Percentiles rank a stretch among this genome's conserved stretches.
phyloP scores from a whole-genome alignment of 139 green algal species.

The Coccomyxa sp. region DNA sequence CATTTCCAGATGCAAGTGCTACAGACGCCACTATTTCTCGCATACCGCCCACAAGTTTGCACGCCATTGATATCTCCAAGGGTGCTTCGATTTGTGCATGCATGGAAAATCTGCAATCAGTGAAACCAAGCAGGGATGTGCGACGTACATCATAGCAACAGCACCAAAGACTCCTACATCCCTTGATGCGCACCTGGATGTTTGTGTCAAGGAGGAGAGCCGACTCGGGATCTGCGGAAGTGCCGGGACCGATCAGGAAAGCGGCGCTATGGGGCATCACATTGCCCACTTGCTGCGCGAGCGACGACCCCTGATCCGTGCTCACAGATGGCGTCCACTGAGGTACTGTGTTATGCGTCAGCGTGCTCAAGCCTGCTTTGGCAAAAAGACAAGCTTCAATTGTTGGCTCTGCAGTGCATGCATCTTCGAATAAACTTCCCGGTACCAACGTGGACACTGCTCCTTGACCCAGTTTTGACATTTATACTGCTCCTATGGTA shows the following conservation, averaged over 20 bases:
- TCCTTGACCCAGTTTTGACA: background rate
- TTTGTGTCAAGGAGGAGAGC: background rate
- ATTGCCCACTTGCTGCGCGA: background rate
- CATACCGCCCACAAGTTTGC: background rate
- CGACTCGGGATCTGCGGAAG: background rate
- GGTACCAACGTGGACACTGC: background rate
- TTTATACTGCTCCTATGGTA: background rate
- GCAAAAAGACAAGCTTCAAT: background rate
- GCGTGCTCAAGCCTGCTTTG: background rate
- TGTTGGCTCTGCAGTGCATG: background rate
- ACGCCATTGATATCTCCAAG: background rate
- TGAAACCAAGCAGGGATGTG: background rate
- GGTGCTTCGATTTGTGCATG: background rate
- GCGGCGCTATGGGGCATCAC: background rate
- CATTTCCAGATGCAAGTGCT: background rate
- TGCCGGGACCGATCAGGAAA: background rate
- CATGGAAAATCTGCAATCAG: background rate
- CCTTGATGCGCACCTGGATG: background rate
- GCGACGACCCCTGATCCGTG: background rate
- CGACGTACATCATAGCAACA: background rate
- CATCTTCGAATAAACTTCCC: background rate
- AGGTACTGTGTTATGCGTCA: background rate
- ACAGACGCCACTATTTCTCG: background rate
- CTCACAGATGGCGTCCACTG: background rate
- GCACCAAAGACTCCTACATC: background rate